Base-by-base conservation (phyloP, 2,329 filamentous ascomycete genomes). In the Paraphaeosphaeria sporulosa region DNA sequence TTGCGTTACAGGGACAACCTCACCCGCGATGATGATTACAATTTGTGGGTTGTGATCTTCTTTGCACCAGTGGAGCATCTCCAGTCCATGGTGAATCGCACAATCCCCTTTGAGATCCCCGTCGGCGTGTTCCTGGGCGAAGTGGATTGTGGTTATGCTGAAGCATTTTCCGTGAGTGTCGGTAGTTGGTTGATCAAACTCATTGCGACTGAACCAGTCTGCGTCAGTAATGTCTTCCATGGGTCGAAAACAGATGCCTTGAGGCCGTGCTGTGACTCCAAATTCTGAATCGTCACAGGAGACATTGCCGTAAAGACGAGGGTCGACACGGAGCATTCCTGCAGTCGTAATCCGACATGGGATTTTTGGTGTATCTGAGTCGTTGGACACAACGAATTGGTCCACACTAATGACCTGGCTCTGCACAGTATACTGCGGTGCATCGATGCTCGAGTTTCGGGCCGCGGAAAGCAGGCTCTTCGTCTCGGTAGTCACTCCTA, bases 51-150 rank as follows among this genome's bases (percentile, higher is more conserved):
- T 23, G 23, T 43, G 15, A 2, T 54, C 15, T 5, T 54, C 36
- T 17, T 19, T 54, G 34, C 38, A 54, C 51, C 51, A 54, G 21
- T 54, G 40, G 13, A 54, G 38, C 3, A n/a, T 9, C 7, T 27
- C 4, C n/a, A 44, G 10, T 4, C 51, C 51, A n/a, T 23, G 34
- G 9, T 54, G 51, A 2, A 36, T 30, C 1, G 51, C 10, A 38
- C 30, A 13, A 25, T 54, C 23, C 23, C 23, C 21, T 27, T 21
- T 15, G 13, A 54, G 23, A n/a, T 54, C 23, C n/a, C 5, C 38
- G 8, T 44, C 51, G 13, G 4, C 8, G 38, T n/a, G 23, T 10
- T 30, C 15, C 4, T 44, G 34, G 2, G 23, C 15, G 36, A 27
- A 30, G n/a, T 19, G 23, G 3, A 54, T 38, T 3, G 51, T 30